These are phyloP conservation scores for Erythrophleum ivorense DNA, from an alignment of 331 rosid species.

Conservation along the genomic window DNA sequence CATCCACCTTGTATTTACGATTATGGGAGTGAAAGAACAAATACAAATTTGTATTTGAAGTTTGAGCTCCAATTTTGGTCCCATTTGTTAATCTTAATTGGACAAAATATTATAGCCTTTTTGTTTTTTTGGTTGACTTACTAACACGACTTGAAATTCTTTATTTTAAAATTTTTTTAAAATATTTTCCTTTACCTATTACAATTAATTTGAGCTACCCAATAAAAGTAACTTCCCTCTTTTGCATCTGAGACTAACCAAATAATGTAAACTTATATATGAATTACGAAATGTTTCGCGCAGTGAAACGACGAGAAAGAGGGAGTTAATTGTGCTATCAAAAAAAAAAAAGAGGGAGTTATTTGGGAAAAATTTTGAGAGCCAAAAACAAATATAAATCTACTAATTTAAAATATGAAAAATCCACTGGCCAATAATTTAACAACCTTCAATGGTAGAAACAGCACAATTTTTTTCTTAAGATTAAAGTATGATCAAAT, in stretches of 20 bases:
- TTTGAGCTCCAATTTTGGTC: too few relatives aligned
- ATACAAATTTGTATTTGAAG: too few relatives aligned
- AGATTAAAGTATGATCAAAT: neutral
- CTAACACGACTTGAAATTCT: too few relatives aligned
- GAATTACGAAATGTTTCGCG: neutral
- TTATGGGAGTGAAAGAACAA: too few relatives aligned
- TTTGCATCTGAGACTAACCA: neutral
- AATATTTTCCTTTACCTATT: too few relatives aligned
- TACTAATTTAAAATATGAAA: neutral
- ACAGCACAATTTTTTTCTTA: neutral
- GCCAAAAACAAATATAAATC: neutral
- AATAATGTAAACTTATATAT: too few relatives aligned
- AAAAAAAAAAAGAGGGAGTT: neutral
- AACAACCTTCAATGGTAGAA: neutral
- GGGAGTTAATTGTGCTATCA: neutral
- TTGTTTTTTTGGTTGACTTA: too few relatives aligned
- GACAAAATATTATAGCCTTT: too few relatives aligned
- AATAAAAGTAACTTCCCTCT: neutral
- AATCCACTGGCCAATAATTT: neutral
- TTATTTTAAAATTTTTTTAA: too few relatives aligned
- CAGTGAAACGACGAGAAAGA: too few relatives aligned
- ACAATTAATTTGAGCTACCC: neutral
- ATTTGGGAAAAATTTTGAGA: neutral
- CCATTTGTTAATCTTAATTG: too few relatives aligned
- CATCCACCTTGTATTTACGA: too few relatives aligned